Conservation (phyloP, 176 grass and related monocot genomes). For the Cenchrus americanus region DNA sequence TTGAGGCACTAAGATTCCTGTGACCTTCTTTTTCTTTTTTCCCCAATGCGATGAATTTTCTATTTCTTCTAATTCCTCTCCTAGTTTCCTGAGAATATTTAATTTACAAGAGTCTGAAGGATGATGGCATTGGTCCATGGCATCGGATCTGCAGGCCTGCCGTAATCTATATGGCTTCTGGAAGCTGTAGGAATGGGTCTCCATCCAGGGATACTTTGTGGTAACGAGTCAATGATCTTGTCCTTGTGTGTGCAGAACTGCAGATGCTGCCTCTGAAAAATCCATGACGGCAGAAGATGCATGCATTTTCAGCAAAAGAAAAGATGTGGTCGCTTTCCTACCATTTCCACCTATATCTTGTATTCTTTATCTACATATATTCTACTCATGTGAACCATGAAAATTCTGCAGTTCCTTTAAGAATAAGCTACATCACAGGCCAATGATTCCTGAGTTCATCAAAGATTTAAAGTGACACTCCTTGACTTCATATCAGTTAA, state of each 20-base stretch:
- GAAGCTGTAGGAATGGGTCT: slow-evolving; percentile 8
- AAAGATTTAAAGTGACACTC: slow-evolving; percentile 29
- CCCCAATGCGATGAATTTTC: background rate
- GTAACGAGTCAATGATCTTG: background rate
- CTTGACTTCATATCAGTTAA: slow-evolving; percentile 20
- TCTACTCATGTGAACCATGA: background rate
- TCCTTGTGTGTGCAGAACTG: background rate
- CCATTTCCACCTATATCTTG: background rate
- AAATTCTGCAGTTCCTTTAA: background rate
- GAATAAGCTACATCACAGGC: background rate
- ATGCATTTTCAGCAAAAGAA: background rate
- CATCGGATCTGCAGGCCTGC: slow-evolving; percentile 27
- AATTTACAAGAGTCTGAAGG: background rate
- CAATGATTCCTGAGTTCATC: slow-evolving; percentile 18
- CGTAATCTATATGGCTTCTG: slow-evolving; percentile 16
- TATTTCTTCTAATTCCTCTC: background rate
- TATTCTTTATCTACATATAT: background rate
- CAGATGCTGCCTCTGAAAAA: slow-evolving; percentile 1
- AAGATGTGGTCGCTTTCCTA: slow-evolving; percentile 17
- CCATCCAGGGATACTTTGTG: slow-evolving; percentile 19
- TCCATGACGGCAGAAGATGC: background rate
- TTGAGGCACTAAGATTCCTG: background rate
- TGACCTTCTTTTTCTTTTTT: background rate
- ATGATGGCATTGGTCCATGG: slow-evolving; percentile 12
- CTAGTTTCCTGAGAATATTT: slow-evolving; percentile 14